phyloP scores from a whole-genome alignment of 768 basidiomycete genomes.

The Trametes punicea region DNA sequence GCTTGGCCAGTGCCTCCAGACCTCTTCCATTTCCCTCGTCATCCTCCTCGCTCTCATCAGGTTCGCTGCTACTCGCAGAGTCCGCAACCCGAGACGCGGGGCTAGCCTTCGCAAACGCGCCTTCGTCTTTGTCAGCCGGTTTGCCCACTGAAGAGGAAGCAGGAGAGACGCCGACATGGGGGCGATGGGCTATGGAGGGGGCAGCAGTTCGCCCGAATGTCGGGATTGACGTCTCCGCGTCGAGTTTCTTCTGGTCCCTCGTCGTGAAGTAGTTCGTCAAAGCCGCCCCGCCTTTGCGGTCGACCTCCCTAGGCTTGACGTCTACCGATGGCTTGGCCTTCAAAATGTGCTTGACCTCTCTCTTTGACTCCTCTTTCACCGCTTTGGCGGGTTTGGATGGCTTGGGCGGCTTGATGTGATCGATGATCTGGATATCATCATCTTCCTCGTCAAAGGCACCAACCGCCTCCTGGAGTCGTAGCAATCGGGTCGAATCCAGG shows the following conservation, averaged over 20 bases:
- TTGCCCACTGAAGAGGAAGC: not conserved
- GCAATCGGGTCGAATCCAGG: constrained; percentile 54
- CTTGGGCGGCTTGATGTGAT: constrained; percentile 29
- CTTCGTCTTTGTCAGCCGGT: constrained; percentile 10
- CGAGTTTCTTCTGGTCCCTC: constrained; percentile 37
- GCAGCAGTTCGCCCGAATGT: constrained; percentile 31
- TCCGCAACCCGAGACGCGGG: constrained; percentile 29
- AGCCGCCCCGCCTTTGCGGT: constrained; percentile 9
- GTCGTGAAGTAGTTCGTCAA: constrained; percentile 25
- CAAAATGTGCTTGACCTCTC: constrained; percentile 9
- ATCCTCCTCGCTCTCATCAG: constrained; percentile 48
- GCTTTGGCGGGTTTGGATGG: not conserved
- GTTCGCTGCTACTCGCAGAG: constrained; percentile 47
- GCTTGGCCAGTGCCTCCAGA: constrained; percentile 52
- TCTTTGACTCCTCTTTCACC: constrained; percentile 11
- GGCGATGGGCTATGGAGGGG: not conserved
- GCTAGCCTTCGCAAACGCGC: constrained; percentile 18
- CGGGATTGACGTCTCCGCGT: constrained; percentile 36
- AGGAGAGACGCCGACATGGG: not conserved
- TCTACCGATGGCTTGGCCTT: constrained; percentile 5
- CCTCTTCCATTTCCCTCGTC: constrained; percentile 37
- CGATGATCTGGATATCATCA: constrained; percentile 55
- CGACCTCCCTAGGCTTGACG: not conserved
- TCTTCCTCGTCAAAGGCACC: constrained; percentile 60
- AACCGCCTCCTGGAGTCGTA: constrained; percentile 64